A percentile compares a stretch with the other conserved stretches of the same genome.
phyloP scores from a whole-genome alignment of 1,139 yeast species.

The Meyerozyma athensensis region DNA sequence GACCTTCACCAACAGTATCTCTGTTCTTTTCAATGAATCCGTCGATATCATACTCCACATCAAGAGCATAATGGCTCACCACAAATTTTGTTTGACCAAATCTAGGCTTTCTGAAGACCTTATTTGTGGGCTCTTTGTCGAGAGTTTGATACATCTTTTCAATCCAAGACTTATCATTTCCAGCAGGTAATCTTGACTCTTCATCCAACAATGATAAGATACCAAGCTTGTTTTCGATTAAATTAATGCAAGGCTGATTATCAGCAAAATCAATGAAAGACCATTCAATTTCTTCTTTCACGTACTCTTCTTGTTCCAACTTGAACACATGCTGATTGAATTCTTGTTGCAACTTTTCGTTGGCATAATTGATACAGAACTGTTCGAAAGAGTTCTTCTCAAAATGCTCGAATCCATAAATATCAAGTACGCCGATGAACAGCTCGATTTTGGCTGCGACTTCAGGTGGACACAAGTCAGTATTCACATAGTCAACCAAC shows the following conservation, averaged over 20 bases:
- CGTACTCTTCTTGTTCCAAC: constrained; percentile 92
- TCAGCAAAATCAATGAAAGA: constrained; percentile 94
- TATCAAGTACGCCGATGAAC: constrained; percentile 95
- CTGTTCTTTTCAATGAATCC: constrained; percentile 96
- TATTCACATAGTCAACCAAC: constrained; percentile 82
- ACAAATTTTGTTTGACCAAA: constrained; percentile 90
- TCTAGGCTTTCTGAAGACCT: constrained; percentile 88
- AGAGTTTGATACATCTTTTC: constrained; percentile 85
- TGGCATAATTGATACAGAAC: constrained; percentile 95
- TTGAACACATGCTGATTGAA: constrained; percentile 97
- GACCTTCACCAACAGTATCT: constrained; percentile 96
- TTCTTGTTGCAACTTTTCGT: constrained; percentile 95
- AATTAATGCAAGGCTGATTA: constrained; percentile 93
- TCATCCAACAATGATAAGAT: constrained; percentile 86
- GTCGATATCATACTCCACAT: constrained; percentile 86
- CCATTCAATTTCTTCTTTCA: constrained; percentile 93
- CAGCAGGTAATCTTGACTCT: constrained; percentile 92
- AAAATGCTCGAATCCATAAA: constrained; percentile 96
- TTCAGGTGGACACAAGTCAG: constrained; percentile 74
- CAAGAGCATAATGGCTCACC: constrained; percentile 91
- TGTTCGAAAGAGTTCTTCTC: constrained; percentile 94
- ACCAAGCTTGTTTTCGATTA: constrained; percentile 88
- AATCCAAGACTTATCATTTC: constrained; percentile 89
- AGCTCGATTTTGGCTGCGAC: constrained; percentile 55
- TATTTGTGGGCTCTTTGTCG: constrained; percentile 71